Conservation (phyloP, 2,329 filamentous ascomycete species). For the Trichophyton simii region DNA sequence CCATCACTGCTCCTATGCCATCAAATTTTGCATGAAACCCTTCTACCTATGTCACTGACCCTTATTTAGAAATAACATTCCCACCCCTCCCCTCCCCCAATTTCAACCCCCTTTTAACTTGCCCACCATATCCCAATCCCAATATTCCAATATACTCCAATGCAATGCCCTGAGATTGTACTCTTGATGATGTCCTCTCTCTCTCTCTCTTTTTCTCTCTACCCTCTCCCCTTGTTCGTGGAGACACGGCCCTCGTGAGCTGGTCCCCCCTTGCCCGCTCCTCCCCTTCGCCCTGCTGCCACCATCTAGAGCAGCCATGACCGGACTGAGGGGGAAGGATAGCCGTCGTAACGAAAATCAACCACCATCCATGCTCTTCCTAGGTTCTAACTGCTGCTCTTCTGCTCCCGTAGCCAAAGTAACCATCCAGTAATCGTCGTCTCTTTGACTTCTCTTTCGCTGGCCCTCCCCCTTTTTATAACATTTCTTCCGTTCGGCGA, state of each 20-base stretch:
- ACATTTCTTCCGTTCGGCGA: background rate
- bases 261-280: background rate
- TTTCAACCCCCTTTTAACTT: too few relatives aligned
- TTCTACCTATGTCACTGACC: background rate
- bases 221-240: background rate
- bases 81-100: background rate
- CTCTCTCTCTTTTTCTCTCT: background rate
- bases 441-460: background rate
- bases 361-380: background rate
- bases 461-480: background rate
- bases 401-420: background rate
- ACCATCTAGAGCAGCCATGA: background rate
- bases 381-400: background rate
- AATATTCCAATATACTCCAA: background rate
- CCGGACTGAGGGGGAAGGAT: background rate
- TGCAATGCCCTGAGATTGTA: background rate
- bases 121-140: background rate
- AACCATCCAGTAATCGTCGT: background rate
- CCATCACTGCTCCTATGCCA: background rate
- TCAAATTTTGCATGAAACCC: background rate
- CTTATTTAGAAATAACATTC: background rate
- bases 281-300: background rate
- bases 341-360: background rate
- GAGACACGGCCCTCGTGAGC: background rate
- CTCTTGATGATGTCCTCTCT: background rate